Evolutionary conservation across 768 basidiomycete species (phyloP), one percentile per base, ranked within the genome.

Genomic region (Serendipita sp.): DNA sequence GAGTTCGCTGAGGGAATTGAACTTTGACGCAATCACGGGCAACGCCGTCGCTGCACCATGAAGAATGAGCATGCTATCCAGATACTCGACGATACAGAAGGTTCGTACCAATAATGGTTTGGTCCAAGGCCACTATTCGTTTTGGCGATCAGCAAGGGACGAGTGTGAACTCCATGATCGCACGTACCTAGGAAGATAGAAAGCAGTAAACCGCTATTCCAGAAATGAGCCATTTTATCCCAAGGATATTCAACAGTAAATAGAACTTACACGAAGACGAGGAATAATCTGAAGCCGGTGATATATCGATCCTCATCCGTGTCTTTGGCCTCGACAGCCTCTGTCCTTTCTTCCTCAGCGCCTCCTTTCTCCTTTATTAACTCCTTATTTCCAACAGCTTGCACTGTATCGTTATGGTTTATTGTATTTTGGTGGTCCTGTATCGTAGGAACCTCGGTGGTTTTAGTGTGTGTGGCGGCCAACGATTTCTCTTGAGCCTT

Each of bases 51-150:
- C 66, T 66, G 48, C n/a, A 53, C 18, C 8, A 16, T 60, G 5
- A 3, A 38, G 56, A 34, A 37, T 30, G 10, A 28, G 10, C 24
- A 30, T 8, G 18, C 56, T 11, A 60, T 53, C 8, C 48, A 32
- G 5, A 7, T 11, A 60, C 10, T 60, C 1, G n/a, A 8, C 30
- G n/a, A 32, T n/a, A n/a, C n/a, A n/a, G 48, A 60, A 41, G 5
- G 1, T n/a, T n/a, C 18, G 1, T 32, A 60, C 56, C 56, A 8
- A 78, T 69, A 68, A 79, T 78, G 3, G 77, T 72, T 65, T 78
- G 76, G 60, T 78, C 76, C 53, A 75, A 66, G 11, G 72, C 24
- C 37, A 60, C 56, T 60, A 10, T n/a, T n/a, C 28, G 34, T 32
- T 28, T 60, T 60, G n/a, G 48, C 48, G 1, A 51, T n/a, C 2